These are phyloP conservation scores for Myochromella boudieri DNA, from an alignment of 768 basidiomycete genomes.

Conservation along the genomic window DNA sequence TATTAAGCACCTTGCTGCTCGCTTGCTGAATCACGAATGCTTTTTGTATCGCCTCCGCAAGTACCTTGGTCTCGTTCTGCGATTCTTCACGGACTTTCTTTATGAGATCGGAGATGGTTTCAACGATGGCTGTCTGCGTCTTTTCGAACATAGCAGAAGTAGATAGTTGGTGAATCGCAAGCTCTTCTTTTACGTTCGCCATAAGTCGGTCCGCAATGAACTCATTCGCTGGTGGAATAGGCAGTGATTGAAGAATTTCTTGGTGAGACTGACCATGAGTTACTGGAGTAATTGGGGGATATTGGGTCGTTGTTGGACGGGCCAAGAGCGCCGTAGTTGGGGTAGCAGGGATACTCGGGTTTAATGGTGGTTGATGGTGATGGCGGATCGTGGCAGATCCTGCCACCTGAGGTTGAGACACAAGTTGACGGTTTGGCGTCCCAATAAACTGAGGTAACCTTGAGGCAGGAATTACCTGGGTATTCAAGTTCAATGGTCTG, in stretches of 20 bases:
- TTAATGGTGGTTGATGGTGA: background rate
- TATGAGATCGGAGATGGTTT: conserved; percentile 10
- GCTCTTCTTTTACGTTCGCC: conserved; percentile 3
- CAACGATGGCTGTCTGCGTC: conserved; percentile 4
- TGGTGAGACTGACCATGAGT: background rate
- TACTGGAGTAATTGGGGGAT: background rate
- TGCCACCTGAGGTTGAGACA: conserved; percentile 2
- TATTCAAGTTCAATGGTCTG: no score
- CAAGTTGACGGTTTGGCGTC: background rate
- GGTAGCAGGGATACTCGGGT: background rate
- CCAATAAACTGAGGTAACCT: no score
- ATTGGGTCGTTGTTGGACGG: background rate
- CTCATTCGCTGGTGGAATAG: background rate
- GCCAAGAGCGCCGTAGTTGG: background rate
- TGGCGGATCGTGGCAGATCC: background rate
- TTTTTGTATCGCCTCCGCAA: conserved; percentile 13
- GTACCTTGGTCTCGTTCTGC: conserved; percentile 4
- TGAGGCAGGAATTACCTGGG: no score
- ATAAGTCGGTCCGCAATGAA: background rate
- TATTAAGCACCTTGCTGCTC: background rate
- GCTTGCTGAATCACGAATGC: conserved; percentile 11
- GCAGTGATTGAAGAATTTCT: background rate
- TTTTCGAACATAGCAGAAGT: conserved; percentile 10
- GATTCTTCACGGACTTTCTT: conserved; percentile 9
- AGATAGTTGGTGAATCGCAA: conserved; percentile 8